Conservation (phyloP, 148 eudicot genomes). For the Nepenthes gracilis region DNA sequence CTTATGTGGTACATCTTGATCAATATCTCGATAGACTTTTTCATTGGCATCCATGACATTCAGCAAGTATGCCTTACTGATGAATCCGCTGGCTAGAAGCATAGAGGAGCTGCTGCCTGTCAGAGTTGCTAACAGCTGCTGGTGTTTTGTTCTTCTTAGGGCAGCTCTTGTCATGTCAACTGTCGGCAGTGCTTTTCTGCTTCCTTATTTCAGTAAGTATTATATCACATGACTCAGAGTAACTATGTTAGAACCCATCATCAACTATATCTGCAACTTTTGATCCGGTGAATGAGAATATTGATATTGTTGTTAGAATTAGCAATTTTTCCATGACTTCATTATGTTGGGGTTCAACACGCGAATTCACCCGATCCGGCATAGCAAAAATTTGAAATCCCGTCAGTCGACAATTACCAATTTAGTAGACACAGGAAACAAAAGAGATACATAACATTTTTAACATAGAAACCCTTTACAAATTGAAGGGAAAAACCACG, state of each 20-base stretch:
- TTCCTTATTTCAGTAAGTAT: constrained; percentile 64
- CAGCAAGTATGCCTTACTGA: constrained; percentile 41
- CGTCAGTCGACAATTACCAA: too few species aligned
- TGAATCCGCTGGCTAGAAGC: constrained; percentile 70
- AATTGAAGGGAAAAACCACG: too few species aligned
- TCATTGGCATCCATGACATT: constrained; percentile 21
- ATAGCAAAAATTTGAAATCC: too few species aligned
- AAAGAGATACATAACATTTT: too few species aligned
- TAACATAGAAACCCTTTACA: too few species aligned
- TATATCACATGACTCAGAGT: background rate
- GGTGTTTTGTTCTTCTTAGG: constrained; percentile 46
- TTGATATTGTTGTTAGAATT: background rate
- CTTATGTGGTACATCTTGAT: too few species aligned
- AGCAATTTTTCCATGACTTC: too few species aligned
- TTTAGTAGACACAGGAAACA: too few species aligned
- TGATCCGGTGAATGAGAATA: background rate
- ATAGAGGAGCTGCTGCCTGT: constrained; percentile 64
- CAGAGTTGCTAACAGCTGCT: constrained; percentile 16
- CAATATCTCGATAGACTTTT: background rate
- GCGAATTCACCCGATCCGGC: too few species aligned
- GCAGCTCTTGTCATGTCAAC: constrained; percentile 50
- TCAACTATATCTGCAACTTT: background rate
- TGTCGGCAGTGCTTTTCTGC: constrained; percentile 49
- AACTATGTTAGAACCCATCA: background rate
- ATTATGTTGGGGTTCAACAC: too few species aligned